Conservation (phyloP, 306 rosid genomes). For the Cicer cuneatum region DNA sequence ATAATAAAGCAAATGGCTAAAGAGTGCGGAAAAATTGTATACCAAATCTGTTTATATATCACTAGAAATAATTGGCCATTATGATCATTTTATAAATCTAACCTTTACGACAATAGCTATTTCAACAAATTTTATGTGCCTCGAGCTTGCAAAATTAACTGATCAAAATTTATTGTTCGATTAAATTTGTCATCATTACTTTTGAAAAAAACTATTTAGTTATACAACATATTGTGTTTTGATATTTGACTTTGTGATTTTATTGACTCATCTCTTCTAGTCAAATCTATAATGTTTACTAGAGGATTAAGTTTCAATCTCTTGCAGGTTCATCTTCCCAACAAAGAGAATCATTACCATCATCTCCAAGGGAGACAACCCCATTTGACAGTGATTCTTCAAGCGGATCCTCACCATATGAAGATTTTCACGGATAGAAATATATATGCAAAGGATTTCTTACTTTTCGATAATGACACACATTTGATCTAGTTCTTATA, state of each 20-base stretch:
- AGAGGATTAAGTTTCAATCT: conserved; percentile 41
- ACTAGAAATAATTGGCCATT: background rate
- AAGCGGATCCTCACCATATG: conserved; percentile 86
- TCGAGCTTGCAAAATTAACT: conserved; percentile 16
- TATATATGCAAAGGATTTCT: conserved; percentile 33
- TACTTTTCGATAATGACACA: conserved; percentile 24
- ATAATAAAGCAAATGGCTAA: conserved; percentile 16
- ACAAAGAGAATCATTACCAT: conserved; percentile 80
- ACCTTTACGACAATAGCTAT: conserved; percentile 19
- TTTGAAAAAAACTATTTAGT: background rate
- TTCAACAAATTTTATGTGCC: background rate
- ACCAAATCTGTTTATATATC: background rate
- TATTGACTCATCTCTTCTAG: conserved; percentile 20
- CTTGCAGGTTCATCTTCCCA: conserved; percentile 82
- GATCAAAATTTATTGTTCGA: background rate
- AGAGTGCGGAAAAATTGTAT: background rate
- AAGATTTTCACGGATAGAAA: conserved; percentile 79
- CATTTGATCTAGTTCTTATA: conserved; percentile 4
- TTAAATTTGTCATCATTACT: background rate
- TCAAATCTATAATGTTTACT: conserved; percentile 29
- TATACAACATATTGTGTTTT: background rate
- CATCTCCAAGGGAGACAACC: conserved; percentile 83
- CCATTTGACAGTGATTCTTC: conserved; percentile 88
- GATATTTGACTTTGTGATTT: conserved; percentile 23
- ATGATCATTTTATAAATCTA: conserved; percentile 28